phyloP scores from a whole-genome alignment of 192 early-diverging fungal genomes.

The Pilobolus umbonatus region DNA sequence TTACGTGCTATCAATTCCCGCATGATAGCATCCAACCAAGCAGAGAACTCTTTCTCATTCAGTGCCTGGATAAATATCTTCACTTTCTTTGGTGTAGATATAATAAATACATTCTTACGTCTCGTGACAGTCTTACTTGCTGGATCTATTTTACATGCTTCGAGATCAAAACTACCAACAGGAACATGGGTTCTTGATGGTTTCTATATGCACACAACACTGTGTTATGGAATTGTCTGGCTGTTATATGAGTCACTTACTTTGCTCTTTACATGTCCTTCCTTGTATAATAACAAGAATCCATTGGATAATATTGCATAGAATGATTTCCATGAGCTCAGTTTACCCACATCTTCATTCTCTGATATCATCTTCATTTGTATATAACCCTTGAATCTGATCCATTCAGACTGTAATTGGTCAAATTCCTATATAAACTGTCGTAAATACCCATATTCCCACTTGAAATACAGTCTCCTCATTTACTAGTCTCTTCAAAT shows the following conservation, averaged over 20 bases:
- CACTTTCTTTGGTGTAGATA: conserved; percentile 25
- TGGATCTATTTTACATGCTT: conserved; percentile 32
- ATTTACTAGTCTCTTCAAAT: conserved; percentile 28
- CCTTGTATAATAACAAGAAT: conserved; percentile 29
- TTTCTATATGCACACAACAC: conserved; percentile 19
- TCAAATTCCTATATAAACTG: conserved; percentile 34
- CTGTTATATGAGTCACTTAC: conserved; percentile 16
- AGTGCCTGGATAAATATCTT: conserved; percentile 29
- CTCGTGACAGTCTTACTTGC: conserved; percentile 32
- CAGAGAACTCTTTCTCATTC: conserved; percentile 28
- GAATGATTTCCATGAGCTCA: conserved; percentile 35
- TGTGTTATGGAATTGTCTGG: not conserved
- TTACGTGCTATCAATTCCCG: conserved; percentile 32
- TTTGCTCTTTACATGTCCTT: conserved; percentile 24
- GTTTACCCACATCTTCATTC: conserved; percentile 25
- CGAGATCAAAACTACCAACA: conserved; percentile 34
- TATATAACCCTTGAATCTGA: conserved; percentile 37
- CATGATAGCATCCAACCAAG: conserved; percentile 38
- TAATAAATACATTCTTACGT: conserved; percentile 30
- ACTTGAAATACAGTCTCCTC: not conserved
- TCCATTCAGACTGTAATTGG: conserved; percentile 33
- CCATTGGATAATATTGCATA: conserved; percentile 43
- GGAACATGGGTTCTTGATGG: conserved; percentile 22
- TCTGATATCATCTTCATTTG: conserved; percentile 44
- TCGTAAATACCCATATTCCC: not conserved